These are phyloP conservation scores for Guadua angustifolia DNA, from an alignment of 176 grass and related monocot genomes.

Conservation along the genomic window DNA sequence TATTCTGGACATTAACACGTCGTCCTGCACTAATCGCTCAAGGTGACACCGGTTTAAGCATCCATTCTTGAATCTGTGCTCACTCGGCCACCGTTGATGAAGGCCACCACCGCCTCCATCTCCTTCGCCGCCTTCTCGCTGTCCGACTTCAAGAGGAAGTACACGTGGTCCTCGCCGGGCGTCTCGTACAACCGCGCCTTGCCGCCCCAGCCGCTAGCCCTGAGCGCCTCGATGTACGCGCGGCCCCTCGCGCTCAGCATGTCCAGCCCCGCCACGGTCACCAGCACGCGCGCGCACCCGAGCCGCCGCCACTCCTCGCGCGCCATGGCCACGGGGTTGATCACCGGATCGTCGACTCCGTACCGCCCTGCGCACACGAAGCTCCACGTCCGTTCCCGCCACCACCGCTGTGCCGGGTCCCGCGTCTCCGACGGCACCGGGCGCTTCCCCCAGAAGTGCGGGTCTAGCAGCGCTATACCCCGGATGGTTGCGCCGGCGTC, in stretches of 20 bases:
- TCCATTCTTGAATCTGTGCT: neutral
- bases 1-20: neutral
- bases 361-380: conserved; percentile 49
- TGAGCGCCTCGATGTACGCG: conserved; percentile 51
- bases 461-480: conserved; percentile 64
- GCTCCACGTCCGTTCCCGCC: conserved; percentile 48
- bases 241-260: conserved; percentile 46
- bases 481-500: conserved; percentile 30
- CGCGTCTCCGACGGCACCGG: conserved; percentile 55
- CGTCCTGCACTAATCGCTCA: neutral
- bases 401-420: conserved; percentile 36
- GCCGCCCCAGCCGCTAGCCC: conserved; percentile 55
- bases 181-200: conserved; percentile 60
- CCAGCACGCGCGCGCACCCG: conserved; percentile 49
- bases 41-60: neutral
- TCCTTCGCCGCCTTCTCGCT: conserved; percentile 47
- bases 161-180: conserved; percentile 61
- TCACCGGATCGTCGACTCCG: conserved; percentile 59
- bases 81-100: conserved; percentile 40
- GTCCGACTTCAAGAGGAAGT: conserved; percentile 54
- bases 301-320: conserved; percentile 45
- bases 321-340: conserved; percentile 61
- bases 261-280: conserved; percentile 68
- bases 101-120: conserved; percentile 53
- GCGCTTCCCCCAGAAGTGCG: conserved; percentile 60